Percentiles rank a stretch among this genome's conserved stretches.
phyloP scores from a whole-genome alignment of 2,329 filamentous ascomycete genomes.

The Stylonectria norvegica region DNA sequence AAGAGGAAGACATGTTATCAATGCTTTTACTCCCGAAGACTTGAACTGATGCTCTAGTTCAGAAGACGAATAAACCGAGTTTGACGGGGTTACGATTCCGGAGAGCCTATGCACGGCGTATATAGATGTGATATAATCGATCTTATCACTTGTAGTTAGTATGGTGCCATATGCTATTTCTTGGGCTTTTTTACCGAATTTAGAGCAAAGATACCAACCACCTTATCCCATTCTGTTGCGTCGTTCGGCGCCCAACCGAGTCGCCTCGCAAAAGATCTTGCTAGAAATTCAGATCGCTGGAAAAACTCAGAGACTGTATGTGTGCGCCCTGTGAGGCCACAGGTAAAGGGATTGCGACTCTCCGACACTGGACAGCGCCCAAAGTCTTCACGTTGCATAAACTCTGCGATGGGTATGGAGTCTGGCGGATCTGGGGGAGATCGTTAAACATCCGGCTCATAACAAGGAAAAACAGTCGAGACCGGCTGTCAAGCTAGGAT shows the following conservation, averaged over 20 bases:
- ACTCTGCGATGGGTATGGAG: slow-evolving; percentile 69
- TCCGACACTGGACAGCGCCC: slow-evolving; percentile 53
- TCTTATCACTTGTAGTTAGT: slow-evolving; percentile 38
- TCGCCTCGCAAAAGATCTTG: slow-evolving; percentile 66
- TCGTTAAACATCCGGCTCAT: too few relatives aligned
- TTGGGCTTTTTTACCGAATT: slow-evolving; percentile 60
- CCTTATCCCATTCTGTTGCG: slow-evolving; percentile 77
- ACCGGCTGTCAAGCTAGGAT: too few relatives aligned
- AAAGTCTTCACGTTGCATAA: slow-evolving; percentile 59
- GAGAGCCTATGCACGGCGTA: slow-evolving; percentile 72
- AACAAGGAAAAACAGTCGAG: too few relatives aligned
- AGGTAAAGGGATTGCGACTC: slow-evolving; percentile 70
- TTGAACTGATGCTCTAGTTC: slow-evolving; percentile 71
- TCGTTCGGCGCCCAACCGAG: slow-evolving; percentile 66
- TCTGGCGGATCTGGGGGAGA: slow-evolving; percentile 59
- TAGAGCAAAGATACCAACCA: slow-evolving; percentile 69
- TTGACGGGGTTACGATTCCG: slow-evolving; percentile 70
- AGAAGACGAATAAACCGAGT: slow-evolving; percentile 65
- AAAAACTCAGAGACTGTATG: slow-evolving; percentile 62
- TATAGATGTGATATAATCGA: slow-evolving; percentile 72
- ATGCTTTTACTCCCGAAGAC: slow-evolving; percentile 62
- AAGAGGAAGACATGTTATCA: slow-evolving; percentile 71
- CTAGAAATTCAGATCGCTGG: slow-evolving; percentile 62
- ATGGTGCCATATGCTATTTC: too few relatives aligned
- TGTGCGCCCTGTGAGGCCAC: slow-evolving; percentile 66